phyloP scores from a whole-genome alignment of 306 rosid species.

The Malus orientalis region DNA sequence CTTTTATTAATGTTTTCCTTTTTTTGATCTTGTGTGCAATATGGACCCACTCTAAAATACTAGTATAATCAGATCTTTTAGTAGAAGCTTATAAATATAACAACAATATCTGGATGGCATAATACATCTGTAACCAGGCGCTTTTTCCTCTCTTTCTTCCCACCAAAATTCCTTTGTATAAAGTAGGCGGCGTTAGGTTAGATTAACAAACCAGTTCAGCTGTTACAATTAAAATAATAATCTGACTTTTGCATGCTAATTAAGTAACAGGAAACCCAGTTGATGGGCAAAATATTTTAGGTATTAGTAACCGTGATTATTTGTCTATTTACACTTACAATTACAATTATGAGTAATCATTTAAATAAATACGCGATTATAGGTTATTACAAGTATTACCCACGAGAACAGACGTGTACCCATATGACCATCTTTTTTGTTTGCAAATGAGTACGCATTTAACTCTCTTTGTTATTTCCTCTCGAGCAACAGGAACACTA shows the following conservation, averaged over 20 bases:
- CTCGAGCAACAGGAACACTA: no score
- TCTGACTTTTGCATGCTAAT: neutral
- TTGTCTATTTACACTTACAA: no score
- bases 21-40: neutral
- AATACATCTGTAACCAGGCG: neutral
- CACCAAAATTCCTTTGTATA: neutral
- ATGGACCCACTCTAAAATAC: neutral
- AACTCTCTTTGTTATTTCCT: no score
- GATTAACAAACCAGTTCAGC: neutral
- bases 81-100: neutral
- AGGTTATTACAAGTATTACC: no score
- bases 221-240: neutral
- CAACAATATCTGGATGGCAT: neutral
- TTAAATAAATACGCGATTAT: no score
- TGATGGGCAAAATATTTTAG: no score
- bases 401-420: no score
- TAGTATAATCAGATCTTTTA: neutral
- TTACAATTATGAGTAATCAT: accelerated
- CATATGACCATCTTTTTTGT: no score
- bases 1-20: neutral
- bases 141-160: neutral
- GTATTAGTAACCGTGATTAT: no score
- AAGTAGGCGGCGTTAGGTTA: neutral
- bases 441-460: no score
- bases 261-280: neutral